Base-by-base conservation (phyloP, 2,329 filamentous ascomycete species). In the Diaporthe citri region DNA sequence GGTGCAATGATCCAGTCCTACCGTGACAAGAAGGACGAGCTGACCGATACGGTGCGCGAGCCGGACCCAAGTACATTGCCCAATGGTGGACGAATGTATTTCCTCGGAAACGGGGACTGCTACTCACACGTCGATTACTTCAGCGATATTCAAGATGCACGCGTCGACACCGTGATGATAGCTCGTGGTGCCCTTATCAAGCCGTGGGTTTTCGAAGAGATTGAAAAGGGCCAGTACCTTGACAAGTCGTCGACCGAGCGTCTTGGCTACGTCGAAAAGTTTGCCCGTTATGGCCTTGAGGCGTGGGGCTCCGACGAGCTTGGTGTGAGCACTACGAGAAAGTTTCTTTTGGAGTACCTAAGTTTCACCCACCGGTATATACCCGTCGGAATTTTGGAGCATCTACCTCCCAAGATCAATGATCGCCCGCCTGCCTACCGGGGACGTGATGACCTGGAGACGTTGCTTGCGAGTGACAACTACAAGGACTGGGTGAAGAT, bases 401-500 rank as follows among this genome's bases (percentile, higher is more conserved):
- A 95, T 82, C 88, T 99, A 70, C 97, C 97, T 57, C 96, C 97
- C 0, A 93, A 89, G 79, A 90, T 99, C 71, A 95, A 98, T 80
- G 96, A 99, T 82, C 89, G 97, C 28, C 95, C 97, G 64, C 96
- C 96, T 8, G 91, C 92, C 60, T 99, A 94, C 82, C 90, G 88
- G 79, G 96, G 96, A 28, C 89, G 97, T 75, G 93, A 97, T 84
- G 97, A 99, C 72, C 84, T 99, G 81, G 97, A 99, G 89, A 97
- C 95, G n/a, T 86, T 99, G 78, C 89, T 99, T 85, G 93, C 93
- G 20, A 98, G 95, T 84, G 91, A 91, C 77, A 95, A 98, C 84
- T 98, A 97, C 86, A 94, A 93, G 86, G 97, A 99, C 84, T 99
- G 97, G 97, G 95, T 99, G 83, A 98, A 98, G 87, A 97, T 99